Evolutionary conservation across 1,284 basidiomycete species (phyloP).

Genomic region (Cutaneotrichosporon curvatum): DNA sequence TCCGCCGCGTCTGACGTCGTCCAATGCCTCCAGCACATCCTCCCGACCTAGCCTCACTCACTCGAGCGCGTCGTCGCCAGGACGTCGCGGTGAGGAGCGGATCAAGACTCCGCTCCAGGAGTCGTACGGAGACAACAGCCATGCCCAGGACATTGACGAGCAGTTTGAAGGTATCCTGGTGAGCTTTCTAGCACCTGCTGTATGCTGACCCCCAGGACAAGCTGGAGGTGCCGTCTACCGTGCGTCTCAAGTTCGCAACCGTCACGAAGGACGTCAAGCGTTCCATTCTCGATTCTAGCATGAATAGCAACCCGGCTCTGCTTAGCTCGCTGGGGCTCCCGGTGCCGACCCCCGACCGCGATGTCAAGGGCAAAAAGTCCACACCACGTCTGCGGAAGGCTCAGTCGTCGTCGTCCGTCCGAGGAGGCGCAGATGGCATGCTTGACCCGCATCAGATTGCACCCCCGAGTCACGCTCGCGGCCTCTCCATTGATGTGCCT

Average conservation of each 20-base stretch:
- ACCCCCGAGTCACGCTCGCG: neutral
- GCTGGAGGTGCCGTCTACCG: constrained; percentile 36
- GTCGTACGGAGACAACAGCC: neutral
- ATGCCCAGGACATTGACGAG: constrained; percentile 24
- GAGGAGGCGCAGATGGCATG: neutral
- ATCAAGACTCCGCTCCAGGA: constrained; percentile 18
- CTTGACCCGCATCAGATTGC: neutral
- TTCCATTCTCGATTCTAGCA: constrained; percentile 35
- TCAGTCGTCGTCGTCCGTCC: constrained; percentile 28
- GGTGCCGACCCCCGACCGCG: constrained; percentile 13
- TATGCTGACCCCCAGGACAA: constrained; percentile 25
- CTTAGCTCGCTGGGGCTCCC: constrained; percentile 35
- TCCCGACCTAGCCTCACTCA: constrained; percentile 9
- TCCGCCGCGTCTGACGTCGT: constrained; percentile 10
- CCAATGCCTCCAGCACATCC: constrained; percentile 9
- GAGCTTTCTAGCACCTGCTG: neutral
- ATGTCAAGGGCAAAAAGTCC: constrained; percentile 31
- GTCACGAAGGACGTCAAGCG: constrained; percentile 38
- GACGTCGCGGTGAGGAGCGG: constrained; percentile 6
- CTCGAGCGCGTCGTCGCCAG: neutral
- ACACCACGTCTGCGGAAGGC: constrained; percentile 36
- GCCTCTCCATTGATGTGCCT: constrained; percentile 2
- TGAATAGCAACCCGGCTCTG: constrained; percentile 34
- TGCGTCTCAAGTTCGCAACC: constrained; percentile 36
- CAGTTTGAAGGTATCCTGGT: constrained; percentile 39